Percentiles rank a stretch among this genome's conserved stretches.
These are phyloP conservation scores for Mycena leptocephala DNA, from an alignment of 768 basidiomycete species.

Conservation along the genomic window DNA sequence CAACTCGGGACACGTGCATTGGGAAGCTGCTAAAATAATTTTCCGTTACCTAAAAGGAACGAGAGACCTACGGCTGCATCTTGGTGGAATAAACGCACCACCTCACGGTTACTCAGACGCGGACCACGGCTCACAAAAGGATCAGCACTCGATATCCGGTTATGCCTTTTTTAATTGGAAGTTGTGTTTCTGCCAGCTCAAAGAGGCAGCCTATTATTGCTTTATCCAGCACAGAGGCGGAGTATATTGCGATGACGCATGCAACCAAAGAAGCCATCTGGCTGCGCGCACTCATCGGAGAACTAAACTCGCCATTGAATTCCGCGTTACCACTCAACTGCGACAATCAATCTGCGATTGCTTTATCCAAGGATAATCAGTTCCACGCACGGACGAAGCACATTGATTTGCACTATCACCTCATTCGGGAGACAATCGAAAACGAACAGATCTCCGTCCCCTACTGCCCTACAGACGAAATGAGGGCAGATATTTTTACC, in stretches of 20 bases:
- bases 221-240: not conserved
- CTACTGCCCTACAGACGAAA: too few relatives aligned
- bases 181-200: not conserved
- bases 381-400: too few relatives aligned
- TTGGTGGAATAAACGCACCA: not conserved
- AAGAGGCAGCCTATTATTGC: not conserved
- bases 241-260: not conserved
- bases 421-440: too few relatives aligned
- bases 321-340: too few relatives aligned
- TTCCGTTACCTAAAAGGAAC: conserved; percentile 40
- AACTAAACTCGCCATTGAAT: too few relatives aligned
- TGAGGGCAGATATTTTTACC: too few relatives aligned
- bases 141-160: conserved; percentile 51
- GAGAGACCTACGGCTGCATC: not conserved
- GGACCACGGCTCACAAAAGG: conserved; percentile 31
- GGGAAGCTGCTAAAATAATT: conserved; percentile 31
- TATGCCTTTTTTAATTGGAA: conserved; percentile 30
- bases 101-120: conserved; percentile 31
- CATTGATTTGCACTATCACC: too few relatives aligned
- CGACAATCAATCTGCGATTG: too few relatives aligned
- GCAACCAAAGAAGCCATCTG: not conserved
- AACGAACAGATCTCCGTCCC: too few relatives aligned
- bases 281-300: too few relatives aligned
- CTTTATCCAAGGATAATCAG: too few relatives aligned
- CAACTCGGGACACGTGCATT: conserved; percentile 32